Percentiles rank a stretch among this genome's conserved stretches.
phyloP scores from a whole-genome alignment of 192 early-diverging fungal genomes.

The Coemansia sp. region DNA sequence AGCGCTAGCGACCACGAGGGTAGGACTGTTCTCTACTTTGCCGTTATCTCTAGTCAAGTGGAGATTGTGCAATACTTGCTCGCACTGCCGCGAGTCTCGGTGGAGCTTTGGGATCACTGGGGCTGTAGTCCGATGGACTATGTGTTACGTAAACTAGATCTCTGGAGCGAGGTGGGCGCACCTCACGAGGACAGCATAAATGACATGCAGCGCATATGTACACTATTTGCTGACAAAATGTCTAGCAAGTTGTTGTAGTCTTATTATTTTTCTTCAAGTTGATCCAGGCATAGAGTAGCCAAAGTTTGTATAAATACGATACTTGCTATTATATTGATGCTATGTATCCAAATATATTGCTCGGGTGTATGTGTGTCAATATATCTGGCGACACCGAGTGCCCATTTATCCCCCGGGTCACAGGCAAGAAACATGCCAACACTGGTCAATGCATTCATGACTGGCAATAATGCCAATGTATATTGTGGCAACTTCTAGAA shows the following conservation, averaged over 20 bases:
- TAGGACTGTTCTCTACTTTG: constrained; percentile 50
- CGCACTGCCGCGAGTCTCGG: constrained; percentile 24
- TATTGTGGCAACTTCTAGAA: neutral
- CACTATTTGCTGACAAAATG: constrained; percentile 32
- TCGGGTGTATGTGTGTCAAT: neutral
- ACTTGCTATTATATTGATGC: neutral
- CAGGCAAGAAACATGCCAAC: neutral
- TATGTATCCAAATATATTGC: neutral
- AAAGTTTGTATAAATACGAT: neutral
- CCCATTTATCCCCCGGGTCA: neutral
- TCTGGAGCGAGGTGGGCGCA: constrained; percentile 50
- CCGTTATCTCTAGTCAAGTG: constrained; percentile 48
- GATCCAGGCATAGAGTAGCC: neutral
- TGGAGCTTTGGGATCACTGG: constrained; percentile 51
- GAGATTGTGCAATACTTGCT: constrained; percentile 53
- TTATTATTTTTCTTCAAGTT: neutral
- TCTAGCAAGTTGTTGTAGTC: neutral
- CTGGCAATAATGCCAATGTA: neutral
- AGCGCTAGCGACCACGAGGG: constrained; percentile 46
- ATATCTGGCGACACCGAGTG: constrained; percentile 6
- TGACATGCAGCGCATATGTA: constrained; percentile 56
- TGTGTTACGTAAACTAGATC: constrained; percentile 46
- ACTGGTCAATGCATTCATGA: constrained; percentile 4
- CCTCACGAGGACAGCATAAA: constrained; percentile 46
- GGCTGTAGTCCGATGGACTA: constrained; percentile 54